These are phyloP conservation scores for Termitomyces sp. DNA, from an alignment of 768 basidiomycete genomes.

Conservation along the genomic window DNA sequence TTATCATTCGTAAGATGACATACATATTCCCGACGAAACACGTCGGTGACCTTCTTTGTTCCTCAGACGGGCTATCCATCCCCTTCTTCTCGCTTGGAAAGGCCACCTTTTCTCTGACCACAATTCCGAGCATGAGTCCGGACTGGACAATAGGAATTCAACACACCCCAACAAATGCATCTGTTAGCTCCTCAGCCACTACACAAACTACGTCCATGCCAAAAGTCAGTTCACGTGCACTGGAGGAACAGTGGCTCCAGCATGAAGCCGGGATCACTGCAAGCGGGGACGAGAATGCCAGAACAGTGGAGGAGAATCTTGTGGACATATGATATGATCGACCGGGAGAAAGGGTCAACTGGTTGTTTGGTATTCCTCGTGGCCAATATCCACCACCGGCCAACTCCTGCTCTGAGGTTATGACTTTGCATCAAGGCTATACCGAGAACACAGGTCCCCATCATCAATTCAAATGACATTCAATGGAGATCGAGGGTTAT, in stretches of 20 bases:
- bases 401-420: not conserved
- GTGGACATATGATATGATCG: not conserved
- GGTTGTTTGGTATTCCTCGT: not conserved
- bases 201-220: too few relatives aligned
- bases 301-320: not conserved
- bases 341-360: not conserved
- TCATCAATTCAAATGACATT: too few relatives aligned
- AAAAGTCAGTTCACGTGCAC: not conserved
- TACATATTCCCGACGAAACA: not conserved
- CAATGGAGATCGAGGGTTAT: too few relatives aligned
- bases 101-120: slow-evolving; percentile 15
- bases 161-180: not conserved
- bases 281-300: not conserved
- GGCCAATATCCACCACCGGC: not conserved
- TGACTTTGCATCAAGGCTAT: not conserved
- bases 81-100: slow-evolving; percentile 19
- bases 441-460: not conserved
- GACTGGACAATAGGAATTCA: slow-evolving; percentile 13
- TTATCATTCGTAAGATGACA: slow-evolving; percentile 60
- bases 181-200: not conserved
- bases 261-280: too few relatives aligned
- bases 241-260: not conserved
- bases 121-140: slow-evolving; percentile 12
- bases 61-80: slow-evolving; percentile 17
- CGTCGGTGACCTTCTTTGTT: not conserved